These are phyloP conservation scores for Xeromyces bisporus DNA, from an alignment of 495 filamentous ascomycete species.

Conservation along the genomic window DNA sequence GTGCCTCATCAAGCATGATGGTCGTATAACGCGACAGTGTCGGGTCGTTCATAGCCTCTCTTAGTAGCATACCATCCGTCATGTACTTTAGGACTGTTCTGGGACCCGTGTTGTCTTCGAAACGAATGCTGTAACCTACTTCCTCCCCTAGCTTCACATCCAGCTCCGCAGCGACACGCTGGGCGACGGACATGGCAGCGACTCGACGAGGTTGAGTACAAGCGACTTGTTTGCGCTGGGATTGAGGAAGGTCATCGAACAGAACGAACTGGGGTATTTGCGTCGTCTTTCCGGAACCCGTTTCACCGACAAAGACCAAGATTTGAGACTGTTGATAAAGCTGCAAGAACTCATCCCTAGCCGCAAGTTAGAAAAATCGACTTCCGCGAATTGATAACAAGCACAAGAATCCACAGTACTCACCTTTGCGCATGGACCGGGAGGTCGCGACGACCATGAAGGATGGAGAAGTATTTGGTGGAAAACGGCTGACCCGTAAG, in stretches of 20 bases:
- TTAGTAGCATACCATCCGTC: constrained; percentile 97
- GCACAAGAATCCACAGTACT: constrained; percentile 8
- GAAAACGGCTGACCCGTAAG: constrained; percentile 66
- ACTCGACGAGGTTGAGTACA: constrained; percentile 98
- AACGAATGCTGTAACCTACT: constrained; percentile 97
- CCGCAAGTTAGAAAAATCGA: neutral
- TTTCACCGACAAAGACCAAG: constrained; percentile 96
- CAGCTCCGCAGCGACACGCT: constrained; percentile 95
- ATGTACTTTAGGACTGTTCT: constrained; percentile 98
- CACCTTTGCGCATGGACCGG: constrained; percentile 83
- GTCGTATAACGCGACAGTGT: constrained; percentile 82
- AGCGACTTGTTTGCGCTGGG: constrained; percentile 71
- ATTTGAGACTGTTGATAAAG: constrained; percentile 88
- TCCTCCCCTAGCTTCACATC: constrained; percentile 88
- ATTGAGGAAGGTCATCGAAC: constrained; percentile 87
- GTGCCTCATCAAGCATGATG: constrained; percentile 96
- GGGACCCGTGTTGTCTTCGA: constrained; percentile 82
- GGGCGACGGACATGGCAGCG: constrained; percentile 95
- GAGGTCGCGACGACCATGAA: constrained; percentile 65
- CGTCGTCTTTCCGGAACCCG: constrained; percentile 96
- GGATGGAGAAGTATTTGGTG: constrained; percentile 70
- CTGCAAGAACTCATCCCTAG: constrained; percentile 77
- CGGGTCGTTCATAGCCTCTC: constrained; percentile 96
- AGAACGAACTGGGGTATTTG: constrained; percentile 98
- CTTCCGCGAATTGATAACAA: constrained; percentile 3